Base-by-base conservation (phyloP, 345 rosid species). In the Euphorbia pulcherrima region DNA sequence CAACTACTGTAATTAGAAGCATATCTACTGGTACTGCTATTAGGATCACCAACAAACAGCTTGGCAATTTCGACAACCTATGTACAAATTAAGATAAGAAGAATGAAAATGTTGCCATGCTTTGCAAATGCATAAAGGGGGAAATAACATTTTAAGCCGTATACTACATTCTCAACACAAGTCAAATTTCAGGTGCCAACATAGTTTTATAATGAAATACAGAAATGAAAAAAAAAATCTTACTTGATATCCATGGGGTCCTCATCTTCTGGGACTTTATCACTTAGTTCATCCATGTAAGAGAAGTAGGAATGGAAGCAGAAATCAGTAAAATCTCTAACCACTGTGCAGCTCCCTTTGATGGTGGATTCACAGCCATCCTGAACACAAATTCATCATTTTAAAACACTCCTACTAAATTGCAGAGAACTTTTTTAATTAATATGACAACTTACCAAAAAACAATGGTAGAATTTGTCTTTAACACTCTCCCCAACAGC, bases 261-360 rank as follows among this genome's bases (percentile, higher is more conserved):
- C 69, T 82, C 90, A 73, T 74, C 84, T 0, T 80, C 47, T 2
- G 80, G 78, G 47, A 80, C 71, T 67, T 75, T 85, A 69, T 84
- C 90, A 37, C 84, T 74, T 62, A 92, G 80, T 72, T 87, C 95
- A 83, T 90, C 97, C 97, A 92, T 86, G 81, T 75, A 87, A 30
- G 92, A 87, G 75, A 90, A 92, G 77, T 88, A 92, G 27, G 95
- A 88, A 69, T 88, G 95, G 84, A 92, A 90, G 81, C 98, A 92
- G 71, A 90, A 85, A 71, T 92, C 98, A 2, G 83, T 79, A 41
- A 90, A 84, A 79, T 92, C 97, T 20, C 73, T 79, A 14, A 88
- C 95, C 28, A 75, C 88, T 3, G 69, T 88, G 79, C 91, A 88
- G 80, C 96, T 85, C 52, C 90, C 88, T 72, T 68, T 80, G 54